These are phyloP conservation scores for Tetramitus jugosus DNA, from an alignment of 208 protist species.

Conservation along the genomic window DNA sequence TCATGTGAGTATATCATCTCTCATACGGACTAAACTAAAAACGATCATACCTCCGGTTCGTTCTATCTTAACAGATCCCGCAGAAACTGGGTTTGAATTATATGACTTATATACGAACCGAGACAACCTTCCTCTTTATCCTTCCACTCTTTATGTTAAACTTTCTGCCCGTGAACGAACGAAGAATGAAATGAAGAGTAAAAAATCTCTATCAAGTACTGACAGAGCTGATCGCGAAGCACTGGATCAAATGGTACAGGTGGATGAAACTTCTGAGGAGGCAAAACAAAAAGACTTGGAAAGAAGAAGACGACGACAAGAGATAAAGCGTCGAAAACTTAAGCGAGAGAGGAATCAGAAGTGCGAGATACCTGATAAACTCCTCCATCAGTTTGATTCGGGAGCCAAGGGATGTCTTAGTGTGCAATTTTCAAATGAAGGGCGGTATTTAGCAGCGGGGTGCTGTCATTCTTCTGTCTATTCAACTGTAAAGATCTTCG, in stretches of 20 bases:
- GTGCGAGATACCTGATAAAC: neutral
- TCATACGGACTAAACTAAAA: neutral
- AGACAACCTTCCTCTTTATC: neutral
- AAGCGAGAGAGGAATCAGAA: neutral
- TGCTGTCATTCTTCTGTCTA: neutral
- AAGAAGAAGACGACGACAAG: neutral
- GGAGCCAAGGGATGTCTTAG: slow-evolving; percentile 4
- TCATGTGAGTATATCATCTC: too few species aligned
- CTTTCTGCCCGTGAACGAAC: neutral
- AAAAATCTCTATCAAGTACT: neutral
- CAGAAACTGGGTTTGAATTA: neutral
- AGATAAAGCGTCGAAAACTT: neutral
- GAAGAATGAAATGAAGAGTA: neutral
- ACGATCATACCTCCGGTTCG: neutral
- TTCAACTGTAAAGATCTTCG: too few species aligned
- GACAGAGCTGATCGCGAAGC: neutral
- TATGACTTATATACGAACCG: neutral
- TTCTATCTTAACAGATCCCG: neutral
- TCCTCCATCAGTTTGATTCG: neutral
- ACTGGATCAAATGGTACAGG: neutral
- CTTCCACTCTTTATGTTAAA: neutral
- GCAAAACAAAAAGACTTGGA: neutral
- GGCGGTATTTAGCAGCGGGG: slow-evolving; percentile 2
- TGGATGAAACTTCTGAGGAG: neutral
- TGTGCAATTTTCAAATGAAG: slow-evolving; percentile 12